Evolutionary conservation across 805 yeast species (phyloP), one percentile per base, ranked within the genome.

Genomic region (Candida mattraensis): DNA sequence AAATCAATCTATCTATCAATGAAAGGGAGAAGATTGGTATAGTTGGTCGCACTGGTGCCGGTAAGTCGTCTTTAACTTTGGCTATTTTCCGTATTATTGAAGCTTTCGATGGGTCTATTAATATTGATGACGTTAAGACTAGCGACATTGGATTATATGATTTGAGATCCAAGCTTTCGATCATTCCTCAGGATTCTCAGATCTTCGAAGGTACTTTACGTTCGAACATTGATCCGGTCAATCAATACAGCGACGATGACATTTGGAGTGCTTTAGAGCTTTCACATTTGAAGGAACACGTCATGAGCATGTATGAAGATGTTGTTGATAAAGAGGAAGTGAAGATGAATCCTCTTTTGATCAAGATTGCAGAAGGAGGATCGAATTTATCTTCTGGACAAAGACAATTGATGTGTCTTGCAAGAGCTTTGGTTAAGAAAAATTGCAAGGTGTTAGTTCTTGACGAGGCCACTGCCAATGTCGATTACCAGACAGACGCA

Each of bases 11-110:
- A 16, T 63, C 72, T 9, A 77, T 91, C 50, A 70, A 77, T 30
- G 77, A 89, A 1, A 67, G 74, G 39, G 97, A 91, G 58, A 91
- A 91, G 60, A 70, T 89, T 54, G 98, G 98, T 44, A 88, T 89
- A 61, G 97, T 91, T 38, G 98, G 98, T 17, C 76, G 98, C 57
- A 89, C 98, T 0, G 98, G 98, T 45, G 97, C 97, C 2, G 98
- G 98, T 46, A 88, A 88, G 60, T 82, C 93, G 0, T 82, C 95
- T 1, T 69, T 88, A 53, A 83, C 95, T 0, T 64, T 87, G 52
- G 93, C 96, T 0, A 64, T 88, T 24, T 88, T 86, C 70, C 68
- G 97, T 49, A 76, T 88, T 29, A 85, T 89, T 51, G 96, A 89
- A 61, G 75, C 84, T 5, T 61, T 68, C 15, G 74, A 83, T 2